A percentile compares a stretch with the other conserved stretches of the same genome.
Evolutionary conservation across 2,329 filamentous ascomycete species (phyloP).

Genomic region (Stachybotrys echinatus): DNA sequence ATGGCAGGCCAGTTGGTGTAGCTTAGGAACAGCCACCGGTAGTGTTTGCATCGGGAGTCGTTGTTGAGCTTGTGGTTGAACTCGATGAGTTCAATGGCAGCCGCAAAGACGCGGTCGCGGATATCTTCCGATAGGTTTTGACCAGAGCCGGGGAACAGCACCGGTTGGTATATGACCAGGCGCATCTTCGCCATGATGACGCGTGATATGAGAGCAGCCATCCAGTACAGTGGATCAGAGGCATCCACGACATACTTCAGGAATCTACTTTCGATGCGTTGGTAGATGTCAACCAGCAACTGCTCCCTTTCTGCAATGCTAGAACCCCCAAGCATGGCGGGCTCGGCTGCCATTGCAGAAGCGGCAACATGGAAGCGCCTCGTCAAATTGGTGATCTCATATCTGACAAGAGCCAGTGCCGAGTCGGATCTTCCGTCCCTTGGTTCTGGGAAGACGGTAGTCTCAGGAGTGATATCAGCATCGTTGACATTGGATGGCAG

Average conservation of each 20-base stretch:
- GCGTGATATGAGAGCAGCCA: constrained; percentile 61
- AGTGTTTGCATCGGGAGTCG: constrained; percentile 43
- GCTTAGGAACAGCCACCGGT: constrained; percentile 44
- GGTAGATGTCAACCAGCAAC: constrained; percentile 48
- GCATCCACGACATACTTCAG: constrained; percentile 44
- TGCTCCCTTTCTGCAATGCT: constrained; percentile 30
- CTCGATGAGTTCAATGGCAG: constrained; percentile 70
- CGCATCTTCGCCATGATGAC: constrained; percentile 75
- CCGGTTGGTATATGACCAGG: constrained; percentile 70
- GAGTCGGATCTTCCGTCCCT: constrained; percentile 47
- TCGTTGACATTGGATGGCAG: constrained; percentile 48
- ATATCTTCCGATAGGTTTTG: constrained; percentile 54
- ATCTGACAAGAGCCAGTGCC: constrained; percentile 42
- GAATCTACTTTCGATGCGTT: constrained; percentile 50
- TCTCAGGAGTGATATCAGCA: constrained; percentile 38
- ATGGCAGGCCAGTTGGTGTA: constrained; percentile 49
- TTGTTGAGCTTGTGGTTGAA: constrained; percentile 60
- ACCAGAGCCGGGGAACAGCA: constrained; percentile 56
- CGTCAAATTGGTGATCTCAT: constrained; percentile 41
- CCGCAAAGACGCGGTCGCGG: constrained; percentile 64
- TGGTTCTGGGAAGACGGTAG: constrained; percentile 39
- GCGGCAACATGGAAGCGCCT: constrained; percentile 27
- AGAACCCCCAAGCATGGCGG: constrained; percentile 18
- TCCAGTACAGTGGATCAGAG: constrained; percentile 56
- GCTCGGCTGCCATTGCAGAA: constrained; percentile 25